Conservation (phyloP, 495 filamentous ascomycete species). For the Talaromyces proteolyticus region DNA sequence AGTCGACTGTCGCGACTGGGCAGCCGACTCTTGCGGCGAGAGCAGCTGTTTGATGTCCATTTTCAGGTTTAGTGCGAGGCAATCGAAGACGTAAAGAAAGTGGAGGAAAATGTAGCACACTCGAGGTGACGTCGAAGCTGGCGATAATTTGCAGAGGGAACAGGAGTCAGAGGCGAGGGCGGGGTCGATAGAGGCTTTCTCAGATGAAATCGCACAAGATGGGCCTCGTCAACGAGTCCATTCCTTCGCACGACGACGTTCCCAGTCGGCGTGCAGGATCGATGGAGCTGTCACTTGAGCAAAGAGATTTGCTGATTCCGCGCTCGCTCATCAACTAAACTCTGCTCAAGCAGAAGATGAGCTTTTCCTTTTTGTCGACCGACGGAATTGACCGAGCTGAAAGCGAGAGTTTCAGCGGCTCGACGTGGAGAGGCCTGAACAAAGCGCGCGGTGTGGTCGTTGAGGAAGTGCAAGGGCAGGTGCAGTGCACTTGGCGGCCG, state of each 20-base stretch:
- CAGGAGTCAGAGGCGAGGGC: slow-evolving; percentile 8
- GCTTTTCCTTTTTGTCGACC: slow-evolving; percentile 9
- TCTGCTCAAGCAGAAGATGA: too few relatives aligned
- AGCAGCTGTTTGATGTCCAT: slow-evolving; percentile 75
- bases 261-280: not conserved
- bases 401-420: slow-evolving; percentile 1
- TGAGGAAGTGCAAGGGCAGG: too few relatives aligned
- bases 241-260: slow-evolving; percentile 29
- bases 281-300: too few relatives aligned
- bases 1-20: slow-evolving; percentile 32
- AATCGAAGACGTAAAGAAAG: not conserved
- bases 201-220: slow-evolving; percentile 21
- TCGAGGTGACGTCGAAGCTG: too few relatives aligned
- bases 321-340: too few relatives aligned
- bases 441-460: not conserved
- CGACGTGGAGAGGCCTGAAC: slow-evolving; percentile 4
- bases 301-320: not conserved
- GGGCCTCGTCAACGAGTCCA: slow-evolving; percentile 37
- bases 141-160: too few relatives aligned
- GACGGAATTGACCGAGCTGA: not conserved
- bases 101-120: slow-evolving; percentile 6
- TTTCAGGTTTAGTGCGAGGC: not conserved
- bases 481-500: too few relatives aligned
- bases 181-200: slow-evolving; percentile 15
- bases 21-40: slow-evolving; percentile 60